A percentile compares a stretch with the other conserved stretches of the same genome.
phyloP scores from a whole-genome alignment of 257 asterid species.

The Gynochthodes officinalis region DNA sequence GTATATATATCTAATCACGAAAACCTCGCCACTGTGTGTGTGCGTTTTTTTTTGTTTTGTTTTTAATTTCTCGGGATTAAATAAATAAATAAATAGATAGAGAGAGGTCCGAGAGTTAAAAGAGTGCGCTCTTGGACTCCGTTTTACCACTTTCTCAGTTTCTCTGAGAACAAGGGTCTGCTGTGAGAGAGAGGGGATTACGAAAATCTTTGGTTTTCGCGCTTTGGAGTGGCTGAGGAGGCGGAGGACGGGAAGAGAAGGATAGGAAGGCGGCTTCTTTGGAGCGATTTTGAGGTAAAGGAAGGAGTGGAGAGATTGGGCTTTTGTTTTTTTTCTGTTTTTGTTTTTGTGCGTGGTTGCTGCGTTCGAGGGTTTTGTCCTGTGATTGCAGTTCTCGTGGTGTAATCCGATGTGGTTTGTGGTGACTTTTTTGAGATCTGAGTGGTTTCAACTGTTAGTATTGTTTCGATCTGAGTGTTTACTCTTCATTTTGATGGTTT shows the following conservation, averaged over 20 bases:
- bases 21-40: slow-evolving; percentile 8
- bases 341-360: not conserved
- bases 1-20: too few relatives aligned
- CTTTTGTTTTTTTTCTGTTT: too few relatives aligned
- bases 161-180: not conserved
- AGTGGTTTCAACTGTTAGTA: not conserved
- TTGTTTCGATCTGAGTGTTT: slow-evolving; percentile 24
- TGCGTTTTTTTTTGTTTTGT: not conserved
- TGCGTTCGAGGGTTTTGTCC: not conserved
- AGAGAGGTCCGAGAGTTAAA: not conserved
- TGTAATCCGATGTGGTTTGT: not conserved
- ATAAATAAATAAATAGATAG: slow-evolving; percentile 3
- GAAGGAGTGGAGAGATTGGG: too few relatives aligned
- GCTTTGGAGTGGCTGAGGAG: not conserved
- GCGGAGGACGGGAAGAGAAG: not conserved
- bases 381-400: not conserved
- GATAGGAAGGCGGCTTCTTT: not conserved
- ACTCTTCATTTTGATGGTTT: not conserved
- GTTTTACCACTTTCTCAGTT: not conserved
- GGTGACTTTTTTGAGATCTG: slow-evolving; percentile 20
- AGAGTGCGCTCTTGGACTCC: not conserved
- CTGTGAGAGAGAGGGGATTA: not conserved
- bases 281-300: slow-evolving; percentile 6
- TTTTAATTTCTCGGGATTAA: not conserved
- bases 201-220: not conserved